phyloP scores from a whole-genome alignment of 192 early-diverging fungal species.

The Backusella parvicylindrica region DNA sequence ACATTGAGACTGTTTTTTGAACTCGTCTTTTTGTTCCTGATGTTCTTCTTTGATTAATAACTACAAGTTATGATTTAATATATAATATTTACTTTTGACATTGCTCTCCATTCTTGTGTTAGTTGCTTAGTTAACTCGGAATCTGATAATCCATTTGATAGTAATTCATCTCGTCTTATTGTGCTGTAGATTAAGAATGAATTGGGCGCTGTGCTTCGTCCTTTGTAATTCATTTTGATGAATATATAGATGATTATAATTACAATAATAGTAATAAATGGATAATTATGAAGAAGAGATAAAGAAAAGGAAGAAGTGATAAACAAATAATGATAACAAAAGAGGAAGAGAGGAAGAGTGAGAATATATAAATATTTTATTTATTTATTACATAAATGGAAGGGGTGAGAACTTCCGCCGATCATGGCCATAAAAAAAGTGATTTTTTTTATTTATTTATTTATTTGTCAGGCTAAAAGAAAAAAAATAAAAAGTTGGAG shows the following conservation, averaged over 20 bases:
- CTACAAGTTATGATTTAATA: no score
- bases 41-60: no score
- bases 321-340: not conserved
- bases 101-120: constrained; percentile 1
- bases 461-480: constrained; percentile 2
- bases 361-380: not conserved
- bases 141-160: not conserved
- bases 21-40: constrained; percentile 2
- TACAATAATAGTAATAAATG: not conserved
- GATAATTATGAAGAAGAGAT: not conserved
- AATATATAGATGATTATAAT: not conserved
- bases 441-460: not conserved
- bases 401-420: not conserved
- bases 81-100: constrained; percentile 4
- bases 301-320: not conserved
- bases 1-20: constrained; percentile 7
- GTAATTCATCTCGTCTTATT: not conserved
- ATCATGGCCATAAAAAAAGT: not conserved
- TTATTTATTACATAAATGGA: not conserved
- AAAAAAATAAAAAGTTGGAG: not conserved
- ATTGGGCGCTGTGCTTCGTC: not conserved
- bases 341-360: not conserved
- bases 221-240: not conserved
- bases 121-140: not conserved
- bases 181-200: constrained; percentile 8